Conservation (phyloP, 805 yeast genomes). For the Saccharomycopsis sp. region DNA sequence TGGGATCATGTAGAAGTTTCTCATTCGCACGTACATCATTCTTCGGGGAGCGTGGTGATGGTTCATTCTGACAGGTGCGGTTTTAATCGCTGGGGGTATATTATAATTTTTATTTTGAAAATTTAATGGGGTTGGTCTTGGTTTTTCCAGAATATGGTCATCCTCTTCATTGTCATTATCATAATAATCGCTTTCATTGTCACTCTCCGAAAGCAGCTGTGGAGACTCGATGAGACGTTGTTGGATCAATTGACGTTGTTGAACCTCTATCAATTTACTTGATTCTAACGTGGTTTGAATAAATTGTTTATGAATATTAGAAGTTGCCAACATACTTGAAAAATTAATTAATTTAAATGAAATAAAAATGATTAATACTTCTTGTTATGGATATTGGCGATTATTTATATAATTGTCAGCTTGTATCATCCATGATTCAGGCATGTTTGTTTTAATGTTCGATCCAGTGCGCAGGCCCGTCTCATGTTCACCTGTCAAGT, state of each 20-base stretch:
- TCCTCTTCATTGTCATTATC: neutral
- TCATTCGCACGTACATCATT: conserved; percentile 2
- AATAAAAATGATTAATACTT: too few relatives aligned
- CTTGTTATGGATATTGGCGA: too few relatives aligned
- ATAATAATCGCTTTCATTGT: neutral
- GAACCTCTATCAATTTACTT: conserved; percentile 16
- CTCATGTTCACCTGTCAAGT: too few relatives aligned
- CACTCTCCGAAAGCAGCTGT: neutral
- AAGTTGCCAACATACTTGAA: neutral
- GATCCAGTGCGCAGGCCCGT: too few relatives aligned
- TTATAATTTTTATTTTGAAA: neutral
- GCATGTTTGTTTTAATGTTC: too few relatives aligned
- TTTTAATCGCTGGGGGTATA: conserved; percentile 7
- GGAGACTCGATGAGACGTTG: conserved; percentile 6
- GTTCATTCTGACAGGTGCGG: conserved; percentile 11
- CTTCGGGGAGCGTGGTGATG: too few relatives aligned
- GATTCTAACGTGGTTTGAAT: conserved; percentile 10
- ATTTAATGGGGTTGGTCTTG: conserved; percentile 8
- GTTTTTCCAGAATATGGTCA: neutral
- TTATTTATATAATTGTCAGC: too few relatives aligned
- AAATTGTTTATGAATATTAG: neutral
- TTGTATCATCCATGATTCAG: too few relatives aligned
- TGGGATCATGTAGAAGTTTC: conserved; percentile 8
- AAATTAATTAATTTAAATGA: too few relatives aligned
- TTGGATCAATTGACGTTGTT: conserved; percentile 13